phyloP scores from a whole-genome alignment of 441 rosid species.

The Erysimum cheiri region DNA sequence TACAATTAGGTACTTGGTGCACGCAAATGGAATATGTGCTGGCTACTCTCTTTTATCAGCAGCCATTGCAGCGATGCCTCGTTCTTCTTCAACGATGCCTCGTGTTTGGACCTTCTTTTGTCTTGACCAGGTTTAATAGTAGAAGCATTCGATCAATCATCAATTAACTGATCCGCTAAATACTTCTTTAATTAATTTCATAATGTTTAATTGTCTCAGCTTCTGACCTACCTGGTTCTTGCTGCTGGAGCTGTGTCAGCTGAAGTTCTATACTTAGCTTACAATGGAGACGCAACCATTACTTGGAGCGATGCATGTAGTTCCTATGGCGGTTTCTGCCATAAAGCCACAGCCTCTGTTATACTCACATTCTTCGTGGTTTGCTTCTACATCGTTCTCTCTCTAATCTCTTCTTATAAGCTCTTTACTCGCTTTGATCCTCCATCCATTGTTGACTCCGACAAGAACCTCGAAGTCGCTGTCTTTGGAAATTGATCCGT shows the following conservation, averaged over 20 bases:
- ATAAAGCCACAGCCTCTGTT: constrained; percentile 68
- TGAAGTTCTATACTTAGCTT: constrained; percentile 76
- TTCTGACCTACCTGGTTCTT: constrained; percentile 69
- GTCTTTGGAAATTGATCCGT: constrained; percentile 44
- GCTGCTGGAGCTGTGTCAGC: constrained; percentile 74
- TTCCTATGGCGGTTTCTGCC: constrained; percentile 68
- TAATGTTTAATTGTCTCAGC: constrained; percentile 44
- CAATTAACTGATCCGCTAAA: background rate
- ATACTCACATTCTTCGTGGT: constrained; percentile 61
- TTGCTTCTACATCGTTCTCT: constrained; percentile 57
- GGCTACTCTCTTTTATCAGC: constrained; percentile 93
- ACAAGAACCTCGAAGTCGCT: constrained; percentile 53
- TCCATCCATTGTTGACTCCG: constrained; percentile 46
- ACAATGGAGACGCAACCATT: constrained; percentile 68
- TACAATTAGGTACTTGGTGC: constrained; percentile 73
- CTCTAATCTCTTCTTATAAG: constrained; percentile 78
- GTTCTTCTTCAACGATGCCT: constrained; percentile 61
- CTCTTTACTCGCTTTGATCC: constrained; percentile 79
- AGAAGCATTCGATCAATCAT: background rate
- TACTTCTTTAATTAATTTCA: background rate
- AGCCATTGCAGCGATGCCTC: constrained; percentile 73
- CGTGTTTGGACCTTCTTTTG: constrained; percentile 89
- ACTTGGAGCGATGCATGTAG: constrained; percentile 86
- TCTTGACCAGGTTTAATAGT: constrained; percentile 74
- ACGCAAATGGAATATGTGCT: constrained; percentile 95